These are phyloP conservation scores for Candida nonsorbophila DNA, from an alignment of 805 yeast species.

Conservation along the genomic window DNA sequence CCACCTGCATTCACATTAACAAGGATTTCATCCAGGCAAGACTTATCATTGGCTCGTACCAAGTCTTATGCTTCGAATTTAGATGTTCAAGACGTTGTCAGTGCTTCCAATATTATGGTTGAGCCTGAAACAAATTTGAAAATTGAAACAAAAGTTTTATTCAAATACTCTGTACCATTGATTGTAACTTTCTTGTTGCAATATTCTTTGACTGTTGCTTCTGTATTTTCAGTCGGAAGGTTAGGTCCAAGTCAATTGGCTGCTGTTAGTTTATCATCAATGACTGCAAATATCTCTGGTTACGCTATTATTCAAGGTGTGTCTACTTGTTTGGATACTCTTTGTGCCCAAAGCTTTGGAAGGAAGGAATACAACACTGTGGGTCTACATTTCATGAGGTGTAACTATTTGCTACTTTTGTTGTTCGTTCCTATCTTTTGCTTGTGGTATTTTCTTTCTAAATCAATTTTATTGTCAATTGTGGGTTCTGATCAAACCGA, in stretches of 20 bases:
- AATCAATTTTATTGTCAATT: constrained; percentile 35
- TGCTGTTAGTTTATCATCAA: constrained; percentile 68
- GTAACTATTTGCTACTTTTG: constrained; percentile 51
- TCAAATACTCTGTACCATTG: constrained; percentile 49
- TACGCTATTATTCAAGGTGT: constrained; percentile 72
- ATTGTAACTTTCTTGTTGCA: constrained; percentile 64
- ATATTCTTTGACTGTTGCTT: constrained; percentile 69
- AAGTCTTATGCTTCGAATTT: constrained; percentile 10
- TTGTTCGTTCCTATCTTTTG: constrained; percentile 49
- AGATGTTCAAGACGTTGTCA: constrained; percentile 6
- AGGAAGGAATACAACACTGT: constrained; percentile 59
- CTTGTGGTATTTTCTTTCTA: constrained; percentile 59
- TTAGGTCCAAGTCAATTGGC: constrained; percentile 69
- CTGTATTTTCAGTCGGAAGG: constrained; percentile 73
- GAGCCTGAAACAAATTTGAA: constrained; percentile 40
- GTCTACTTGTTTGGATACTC: constrained; percentile 73
- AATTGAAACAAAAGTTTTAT: constrained; percentile 35
- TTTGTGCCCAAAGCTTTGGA: constrained; percentile 77
- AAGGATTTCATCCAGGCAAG: constrained; percentile 2
- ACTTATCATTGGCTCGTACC: constrained; percentile 10
- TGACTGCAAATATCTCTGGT: constrained; percentile 76
- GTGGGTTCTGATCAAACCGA: constrained; percentile 19
- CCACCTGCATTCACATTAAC: constrained; percentile 7
- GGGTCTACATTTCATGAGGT: constrained; percentile 64
- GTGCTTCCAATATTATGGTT: constrained; percentile 13